Conservation (phyloP, 139 green algal species). For the Chlamydomonas asymmetrica region DNA sequence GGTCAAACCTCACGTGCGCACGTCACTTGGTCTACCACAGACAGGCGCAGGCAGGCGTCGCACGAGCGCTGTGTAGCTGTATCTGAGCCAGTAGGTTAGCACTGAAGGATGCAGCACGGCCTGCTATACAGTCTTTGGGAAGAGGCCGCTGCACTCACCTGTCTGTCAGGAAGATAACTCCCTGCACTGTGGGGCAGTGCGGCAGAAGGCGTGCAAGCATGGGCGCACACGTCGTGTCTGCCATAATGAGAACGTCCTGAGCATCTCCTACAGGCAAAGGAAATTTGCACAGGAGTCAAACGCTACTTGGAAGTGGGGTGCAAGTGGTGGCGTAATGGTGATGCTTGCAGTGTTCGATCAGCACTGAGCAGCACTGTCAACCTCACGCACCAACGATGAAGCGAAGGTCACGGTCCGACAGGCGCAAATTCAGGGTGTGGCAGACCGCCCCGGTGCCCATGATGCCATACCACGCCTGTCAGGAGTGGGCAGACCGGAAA, state of each 20-base stretch:
- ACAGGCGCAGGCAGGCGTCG: background rate
- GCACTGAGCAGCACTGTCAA: background rate
- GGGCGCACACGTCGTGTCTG: constrained; percentile 54
- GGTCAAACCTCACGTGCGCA: too few relatives aligned
- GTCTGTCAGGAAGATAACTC: constrained; percentile 59
- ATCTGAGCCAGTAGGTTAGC: background rate
- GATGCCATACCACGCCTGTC: constrained; percentile 69
- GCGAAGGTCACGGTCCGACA: constrained; percentile 47
- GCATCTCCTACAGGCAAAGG: background rate
- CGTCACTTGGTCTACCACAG: background rate
- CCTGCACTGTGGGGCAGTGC: constrained; percentile 37
- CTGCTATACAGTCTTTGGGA: background rate
- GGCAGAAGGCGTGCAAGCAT: constrained; percentile 53
- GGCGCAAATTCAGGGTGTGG: constrained; percentile 65
- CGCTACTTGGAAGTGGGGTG: background rate
- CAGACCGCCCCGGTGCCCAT: constrained; percentile 62
- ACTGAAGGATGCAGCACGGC: background rate
- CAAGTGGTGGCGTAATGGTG: background rate
- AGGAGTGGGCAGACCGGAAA: too few relatives aligned
- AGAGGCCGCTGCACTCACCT: constrained; percentile 14
- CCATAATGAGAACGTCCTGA: constrained; percentile 52
- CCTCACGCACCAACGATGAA: constrained; percentile 48
- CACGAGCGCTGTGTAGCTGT: background rate
- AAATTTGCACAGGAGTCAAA: background rate
- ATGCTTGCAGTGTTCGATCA: background rate